Evolutionary conservation across 2,329 filamentous ascomycete genomes (phyloP), one percentile per base, ranked within the genome.

Genomic region (Sclerotinia spermophila): DNA sequence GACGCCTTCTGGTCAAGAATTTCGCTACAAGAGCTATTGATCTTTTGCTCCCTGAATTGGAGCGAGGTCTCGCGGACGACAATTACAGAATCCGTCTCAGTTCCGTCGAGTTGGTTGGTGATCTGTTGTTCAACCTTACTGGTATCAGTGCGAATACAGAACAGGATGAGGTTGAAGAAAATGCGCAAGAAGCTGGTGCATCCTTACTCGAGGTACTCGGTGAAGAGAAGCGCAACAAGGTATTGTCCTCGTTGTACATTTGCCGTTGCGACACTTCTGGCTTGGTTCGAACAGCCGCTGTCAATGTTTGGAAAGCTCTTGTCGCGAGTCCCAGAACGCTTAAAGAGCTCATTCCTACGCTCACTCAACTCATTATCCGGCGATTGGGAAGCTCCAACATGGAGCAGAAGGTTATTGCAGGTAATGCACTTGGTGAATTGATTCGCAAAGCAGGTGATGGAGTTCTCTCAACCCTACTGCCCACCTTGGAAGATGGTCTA

Each of bases 361-460:
- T 99, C 72, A 97, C 94, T 8, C 94, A 97, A 80, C 89, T 99
- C 74, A 91, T 99, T 76, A 98, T 99, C 79, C 90, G 93, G 72
- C 92, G 96, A 64, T 87, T 99, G 76, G 96, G 94, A 73, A 98
- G 94, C 80, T 92, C 94, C 60, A 98, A 97, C 79, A 94, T 97
- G 90, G 96, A 99, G 81, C 96, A 99, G 81, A 98, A 97, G 84
- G 92, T 97, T 76, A 99, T 99, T 84, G 96, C 96, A 75, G 95
- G 95, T 80, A 98, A 98, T 80, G 94, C 96, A 64, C 86, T 99
- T 70, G 96, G 96, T 78, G 96, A 99, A 80, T 89, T 99, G 75
- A 98, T 99, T 78, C 91, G 96, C 78, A 97, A 97, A 82, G 95
- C 96, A 78, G 96, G 96, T 73, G 96, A 99, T 80, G 92, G 93